These are phyloP conservation scores for Dothidotthia symphoricarpi DNA, from an alignment of 2,329 filamentous ascomycete species.

Conservation along the genomic window DNA sequence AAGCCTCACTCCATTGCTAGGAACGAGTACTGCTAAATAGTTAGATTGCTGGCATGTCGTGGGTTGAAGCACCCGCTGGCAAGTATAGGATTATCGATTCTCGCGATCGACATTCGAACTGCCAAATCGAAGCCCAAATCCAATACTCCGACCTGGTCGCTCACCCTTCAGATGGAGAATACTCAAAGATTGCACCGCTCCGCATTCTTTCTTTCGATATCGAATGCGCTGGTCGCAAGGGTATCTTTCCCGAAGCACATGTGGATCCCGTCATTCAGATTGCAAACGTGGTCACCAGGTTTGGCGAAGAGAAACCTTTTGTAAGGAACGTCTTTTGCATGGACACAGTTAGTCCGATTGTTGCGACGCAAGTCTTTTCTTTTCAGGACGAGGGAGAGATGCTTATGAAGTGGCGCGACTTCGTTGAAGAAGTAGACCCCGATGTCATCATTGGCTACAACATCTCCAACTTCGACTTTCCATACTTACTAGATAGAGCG, in stretches of 20 bases:
- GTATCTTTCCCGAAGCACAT: constrained; percentile 91
- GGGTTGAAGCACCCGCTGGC: constrained; percentile 79
- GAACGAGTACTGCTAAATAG: constrained; percentile 4
- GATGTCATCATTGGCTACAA: constrained; percentile 99
- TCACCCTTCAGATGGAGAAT: constrained; percentile 86
- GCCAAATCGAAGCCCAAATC: constrained; percentile 89
- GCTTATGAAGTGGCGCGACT: constrained; percentile 89
- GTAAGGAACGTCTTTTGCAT: constrained; percentile 95
- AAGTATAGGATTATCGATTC: constrained; percentile 70
- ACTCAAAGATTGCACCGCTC: constrained; percentile 96
- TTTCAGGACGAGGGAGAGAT: constrained; percentile 81
- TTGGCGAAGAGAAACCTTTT: constrained; percentile 94
- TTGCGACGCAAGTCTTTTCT: constrained; percentile 88
- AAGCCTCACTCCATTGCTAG: constrained; percentile 21
- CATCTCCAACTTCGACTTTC: constrained; percentile 97
- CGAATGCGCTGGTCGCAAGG: constrained; percentile 95
- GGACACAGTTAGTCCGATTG: constrained; percentile 87
- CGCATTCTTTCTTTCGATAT: constrained; percentile 96
- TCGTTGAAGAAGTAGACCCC: constrained; percentile 84
- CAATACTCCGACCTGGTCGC: constrained; percentile 81
- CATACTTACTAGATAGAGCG: constrained; percentile 86
- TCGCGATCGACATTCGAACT: constrained; percentile 76
- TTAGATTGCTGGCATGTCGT: constrained; percentile 90
- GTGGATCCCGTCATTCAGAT: constrained; percentile 97
- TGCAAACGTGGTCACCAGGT: constrained; percentile 89